Conservation (phyloP, 176 grass and related monocot species). For the Pontederia paniculata region DNA sequence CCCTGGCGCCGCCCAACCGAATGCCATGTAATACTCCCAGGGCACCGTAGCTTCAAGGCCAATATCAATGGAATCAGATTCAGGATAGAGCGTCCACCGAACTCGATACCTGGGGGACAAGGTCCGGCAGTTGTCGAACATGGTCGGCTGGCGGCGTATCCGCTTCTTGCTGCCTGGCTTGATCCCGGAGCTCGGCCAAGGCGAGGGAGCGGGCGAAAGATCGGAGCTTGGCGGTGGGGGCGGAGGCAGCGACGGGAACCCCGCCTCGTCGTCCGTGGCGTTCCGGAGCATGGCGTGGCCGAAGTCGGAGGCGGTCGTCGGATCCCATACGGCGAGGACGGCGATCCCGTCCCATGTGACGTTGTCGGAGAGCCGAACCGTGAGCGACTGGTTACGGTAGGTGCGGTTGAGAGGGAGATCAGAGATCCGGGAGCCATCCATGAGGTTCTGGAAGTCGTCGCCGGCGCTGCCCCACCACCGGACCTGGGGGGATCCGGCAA, state of each 20-base stretch:
- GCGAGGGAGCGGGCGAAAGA: background rate
- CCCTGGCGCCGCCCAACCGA: conserved; percentile 54
- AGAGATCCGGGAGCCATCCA: conserved; percentile 29
- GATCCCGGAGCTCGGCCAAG: background rate
- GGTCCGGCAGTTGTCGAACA: conserved; percentile 50
- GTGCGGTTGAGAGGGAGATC: conserved; percentile 38
- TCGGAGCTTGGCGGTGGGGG: too few species aligned
- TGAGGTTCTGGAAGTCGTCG: conserved; percentile 37
- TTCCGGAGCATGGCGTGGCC: conserved; percentile 40
- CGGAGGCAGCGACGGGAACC: background rate
- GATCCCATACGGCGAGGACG: conserved; percentile 66
- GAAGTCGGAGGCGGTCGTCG: conserved; percentile 69
- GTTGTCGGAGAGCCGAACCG: conserved; percentile 47
- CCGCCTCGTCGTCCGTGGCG: conserved; percentile 1
- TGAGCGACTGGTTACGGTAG: conserved; percentile 38
- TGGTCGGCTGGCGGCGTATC: conserved; percentile 33
- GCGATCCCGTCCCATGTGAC: conserved; percentile 44
- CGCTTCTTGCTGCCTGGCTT: background rate
- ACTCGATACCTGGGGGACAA: conserved; percentile 48
- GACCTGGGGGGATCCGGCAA: conserved; percentile 42
- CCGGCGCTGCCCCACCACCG: conserved; percentile 59
- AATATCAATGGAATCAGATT: conserved; percentile 52
- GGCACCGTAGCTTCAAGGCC: conserved; percentile 52
- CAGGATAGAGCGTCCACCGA: conserved; percentile 54
- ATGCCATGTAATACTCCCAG: conserved; percentile 79